Evolutionary conservation across 2,329 filamentous ascomycete species (phyloP).

Genomic region (Claviceps capensis): DNA sequence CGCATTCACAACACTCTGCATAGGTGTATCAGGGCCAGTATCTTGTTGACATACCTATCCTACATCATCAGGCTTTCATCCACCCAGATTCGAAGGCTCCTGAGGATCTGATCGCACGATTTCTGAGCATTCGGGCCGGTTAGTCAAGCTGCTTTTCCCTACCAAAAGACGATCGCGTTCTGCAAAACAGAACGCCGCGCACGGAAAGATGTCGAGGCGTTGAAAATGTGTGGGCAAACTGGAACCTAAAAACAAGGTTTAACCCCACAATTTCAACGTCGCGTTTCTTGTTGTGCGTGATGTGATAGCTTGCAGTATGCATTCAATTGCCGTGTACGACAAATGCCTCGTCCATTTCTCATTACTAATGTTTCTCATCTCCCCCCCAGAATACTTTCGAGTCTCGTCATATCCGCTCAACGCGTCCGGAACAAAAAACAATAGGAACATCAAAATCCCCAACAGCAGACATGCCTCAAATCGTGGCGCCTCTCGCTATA

Average conservation of each 20-base stretch:
- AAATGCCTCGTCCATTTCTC: not conserved
- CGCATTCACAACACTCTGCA: not conserved
- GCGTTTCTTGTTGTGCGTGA: not conserved
- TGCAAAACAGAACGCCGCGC: too few species aligned
- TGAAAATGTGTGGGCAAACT: too few species aligned
- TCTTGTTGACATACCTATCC: not conserved
- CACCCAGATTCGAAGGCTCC: not conserved
- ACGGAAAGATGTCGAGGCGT: too few species aligned
- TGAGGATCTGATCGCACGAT: not conserved
- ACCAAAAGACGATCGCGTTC: too few species aligned
- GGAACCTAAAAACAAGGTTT: not conserved
- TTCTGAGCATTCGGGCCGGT: too few species aligned
- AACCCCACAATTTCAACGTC: not conserved
- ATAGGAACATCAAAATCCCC: not conserved
- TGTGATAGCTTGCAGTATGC: not conserved
- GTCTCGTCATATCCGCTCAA: not conserved
- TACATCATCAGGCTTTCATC: not conserved
- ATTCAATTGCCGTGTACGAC: not conserved
- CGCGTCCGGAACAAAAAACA: not conserved
- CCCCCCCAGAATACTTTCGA: not conserved
- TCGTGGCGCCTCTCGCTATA: conserved; percentile 32
- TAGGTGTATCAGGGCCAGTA: not conserved
- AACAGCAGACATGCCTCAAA: conserved; percentile 18
- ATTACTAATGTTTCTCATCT: not conserved
- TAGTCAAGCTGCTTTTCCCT: too few species aligned